These are phyloP conservation scores for Globisporangium viniferum DNA, from an alignment of 352 stramenopile genomes.

Conservation along the genomic window DNA sequence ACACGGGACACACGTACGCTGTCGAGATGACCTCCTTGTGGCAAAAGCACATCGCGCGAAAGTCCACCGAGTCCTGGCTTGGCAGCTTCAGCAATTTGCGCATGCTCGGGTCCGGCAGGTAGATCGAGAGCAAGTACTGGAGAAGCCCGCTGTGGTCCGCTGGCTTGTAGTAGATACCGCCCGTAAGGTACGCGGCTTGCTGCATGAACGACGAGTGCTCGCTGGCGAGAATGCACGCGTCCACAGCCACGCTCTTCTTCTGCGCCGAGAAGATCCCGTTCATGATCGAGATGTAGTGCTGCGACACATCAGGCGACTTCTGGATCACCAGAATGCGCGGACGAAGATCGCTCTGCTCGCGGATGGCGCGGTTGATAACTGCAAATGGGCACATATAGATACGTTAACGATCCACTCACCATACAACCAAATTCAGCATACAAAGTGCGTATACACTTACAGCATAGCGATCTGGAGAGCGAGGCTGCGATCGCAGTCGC, in stretches of 20 bases:
- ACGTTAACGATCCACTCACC: background rate
- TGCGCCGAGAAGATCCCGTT: constrained; percentile 89
- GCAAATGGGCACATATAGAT: constrained; percentile 7
- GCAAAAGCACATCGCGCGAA: constrained; percentile 89
- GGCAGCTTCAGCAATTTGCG: constrained; percentile 81
- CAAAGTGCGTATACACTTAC: constrained; percentile 32
- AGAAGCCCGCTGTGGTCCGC: constrained; percentile 62
- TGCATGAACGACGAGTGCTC: constrained; percentile 88
- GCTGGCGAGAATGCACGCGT: constrained; percentile 68
- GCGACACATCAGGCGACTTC: constrained; percentile 78
- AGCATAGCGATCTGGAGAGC: constrained; percentile 78
- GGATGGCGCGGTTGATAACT: constrained; percentile 87
- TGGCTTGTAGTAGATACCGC: constrained; percentile 86
- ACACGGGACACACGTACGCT: constrained; percentile 84
- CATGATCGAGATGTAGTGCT: constrained; percentile 90
- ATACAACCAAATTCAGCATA: background rate
- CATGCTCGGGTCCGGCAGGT: constrained; percentile 75
- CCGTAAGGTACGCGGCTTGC: constrained; percentile 82
- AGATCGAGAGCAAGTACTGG: constrained; percentile 87
- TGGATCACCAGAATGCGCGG: constrained; percentile 85
- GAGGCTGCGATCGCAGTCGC: constrained; percentile 70
- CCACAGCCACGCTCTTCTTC: constrained; percentile 81
- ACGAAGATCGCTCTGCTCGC: constrained; percentile 66
- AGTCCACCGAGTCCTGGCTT: constrained; percentile 85
- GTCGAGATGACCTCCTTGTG: constrained; percentile 81